Evolutionary conservation across 1,284 basidiomycete genomes (phyloP), one percentile per base, ranked within the genome.

Genomic region (Amylostereum areolatum): DNA sequence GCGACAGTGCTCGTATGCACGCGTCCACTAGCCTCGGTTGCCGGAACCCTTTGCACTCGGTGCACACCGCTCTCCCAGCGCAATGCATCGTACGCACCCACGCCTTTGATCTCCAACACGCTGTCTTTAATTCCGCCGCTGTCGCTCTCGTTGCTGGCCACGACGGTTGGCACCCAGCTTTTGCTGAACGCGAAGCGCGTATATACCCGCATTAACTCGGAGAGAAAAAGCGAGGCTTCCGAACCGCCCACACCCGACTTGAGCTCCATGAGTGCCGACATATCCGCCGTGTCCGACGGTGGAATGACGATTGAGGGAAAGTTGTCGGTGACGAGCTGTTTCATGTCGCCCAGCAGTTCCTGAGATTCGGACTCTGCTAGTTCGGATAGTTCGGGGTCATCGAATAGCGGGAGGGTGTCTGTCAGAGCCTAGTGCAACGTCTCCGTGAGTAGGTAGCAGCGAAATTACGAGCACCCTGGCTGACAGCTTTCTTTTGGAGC

Each of bases 41-140:
- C 81, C 0, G 96, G 97, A 1, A 99, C 89, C 28, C 97, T 72
- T 70, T 99, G 96, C 0, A 99, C 93, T 4, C 96, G 78, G 69
- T 99, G 96, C 0, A 99, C 93, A 3, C 96, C 97, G 49, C 89
- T 93, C 66, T 99, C 96, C 82, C 86, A 95, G 40, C 84, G 74
- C 51, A 99, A 64, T 1, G 73, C 68, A 49, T 93, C 91, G 62
- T 89, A 99, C 3, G 84, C 86, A 1, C 85, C 83, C 1, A 77
- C 68, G 0, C 90, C 92, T 56, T 85, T 85, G 9, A 95, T 71
- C 59, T 93, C 89, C 29, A 99, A 64, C 27, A 92, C 85, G 5
- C 87, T 90, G 57, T 97, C 93, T 59, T 86, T 88, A 37, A 88
- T 68, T 0, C 92, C 92, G 6, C 83, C 85, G 3, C 67, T 66